Evolutionary conservation across 1,284 basidiomycete genomes (phyloP).

Genomic region (Microbotryum saponariae): DNA sequence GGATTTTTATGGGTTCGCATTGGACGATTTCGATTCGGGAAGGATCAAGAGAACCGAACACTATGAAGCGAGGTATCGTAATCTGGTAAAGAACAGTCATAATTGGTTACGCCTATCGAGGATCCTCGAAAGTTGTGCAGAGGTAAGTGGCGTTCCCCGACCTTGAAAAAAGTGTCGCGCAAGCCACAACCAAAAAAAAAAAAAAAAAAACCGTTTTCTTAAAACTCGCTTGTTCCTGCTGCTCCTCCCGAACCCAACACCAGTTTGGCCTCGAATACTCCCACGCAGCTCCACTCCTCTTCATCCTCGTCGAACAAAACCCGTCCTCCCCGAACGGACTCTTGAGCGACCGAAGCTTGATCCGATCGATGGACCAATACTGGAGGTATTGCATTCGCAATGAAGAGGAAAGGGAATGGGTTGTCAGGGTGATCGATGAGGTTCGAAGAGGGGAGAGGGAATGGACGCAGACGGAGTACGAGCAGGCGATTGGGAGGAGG

Average conservation of each 20-base stretch:
- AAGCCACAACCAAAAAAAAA: no score
- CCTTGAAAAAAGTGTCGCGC: no score
- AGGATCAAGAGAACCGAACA: slow-evolving; percentile 8
- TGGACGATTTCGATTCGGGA: slow-evolving; percentile 11
- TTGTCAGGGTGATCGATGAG: neutral
- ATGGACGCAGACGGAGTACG: slow-evolving; percentile 12
- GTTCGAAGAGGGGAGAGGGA: slow-evolving; percentile 1
- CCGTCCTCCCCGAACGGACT: neutral
- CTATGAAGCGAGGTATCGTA: slow-evolving; percentile 10
- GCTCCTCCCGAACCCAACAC: no score
- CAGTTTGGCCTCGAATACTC: slow-evolving; percentile 21
- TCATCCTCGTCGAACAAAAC: slow-evolving; percentile 19
- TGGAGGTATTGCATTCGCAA: slow-evolving; percentile 22
- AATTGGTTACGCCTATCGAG: slow-evolving; percentile 27
- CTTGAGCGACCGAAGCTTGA: slow-evolving; percentile 5
- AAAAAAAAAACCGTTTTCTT: no score
- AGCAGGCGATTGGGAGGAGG: slow-evolving; percentile 3
- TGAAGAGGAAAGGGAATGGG: slow-evolving; percentile 9
- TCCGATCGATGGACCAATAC: slow-evolving; percentile 18
- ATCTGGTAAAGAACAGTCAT: slow-evolving; percentile 16
- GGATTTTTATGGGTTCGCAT: slow-evolving; percentile 28
- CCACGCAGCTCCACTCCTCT: slow-evolving; percentile 21
- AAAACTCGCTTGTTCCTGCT: no score
- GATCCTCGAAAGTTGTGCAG: slow-evolving; percentile 23
- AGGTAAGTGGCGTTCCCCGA: slow-evolving; percentile 2